Evolutionary conservation across 768 basidiomycete species (phyloP), one percentile per base, ranked within the genome.

Genomic region (Dentipellis fragilis): DNA sequence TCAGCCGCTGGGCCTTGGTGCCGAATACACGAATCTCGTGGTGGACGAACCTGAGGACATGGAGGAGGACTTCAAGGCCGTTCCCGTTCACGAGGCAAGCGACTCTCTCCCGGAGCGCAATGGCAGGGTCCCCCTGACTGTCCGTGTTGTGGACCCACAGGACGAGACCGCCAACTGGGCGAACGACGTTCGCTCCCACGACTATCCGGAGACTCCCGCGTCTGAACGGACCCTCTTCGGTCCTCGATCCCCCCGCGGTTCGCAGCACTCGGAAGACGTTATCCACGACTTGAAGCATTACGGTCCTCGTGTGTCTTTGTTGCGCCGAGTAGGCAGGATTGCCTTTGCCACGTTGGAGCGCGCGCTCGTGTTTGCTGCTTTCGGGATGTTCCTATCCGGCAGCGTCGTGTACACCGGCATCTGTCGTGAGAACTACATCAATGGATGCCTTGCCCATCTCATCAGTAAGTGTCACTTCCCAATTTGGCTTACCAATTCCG

Each of bases 401-500:
- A 75, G 92, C 35, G 80, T 85, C 10, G 74, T 84, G 8, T 98
- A 95, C 67, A 87, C 89, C 1, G 94, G 93, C 12, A 86, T 89
- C 51, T 95, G 93, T 70, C 78, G 93, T 52, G 79, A 76, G 42
- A 80, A 77, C 57, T 92, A 86, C 64, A 62, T 84, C 54, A 94
- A 95, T 62, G 84, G 83, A 1, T 94, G 89, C 61, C 73, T 93
- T 34, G 94, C 94, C 0, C 94, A 97, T 70, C 67, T 93, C 39
- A 95, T 97, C 73, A 97, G 89, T 89, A 67, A 54, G 87, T 68
- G 40, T 1, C 34, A 54, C 51, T 22, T 22, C n/a, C n/a, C 49
- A 16, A 3, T 49, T 23, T 23, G 37, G 23, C 21, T 37, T 59
- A 21, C 19, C 22, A 54, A 34, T 22, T 53, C 58, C 54, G 48